Conservation (phyloP, 495 filamentous ascomycete species). For the Lasiosphaeriaceae sp. region DNA sequence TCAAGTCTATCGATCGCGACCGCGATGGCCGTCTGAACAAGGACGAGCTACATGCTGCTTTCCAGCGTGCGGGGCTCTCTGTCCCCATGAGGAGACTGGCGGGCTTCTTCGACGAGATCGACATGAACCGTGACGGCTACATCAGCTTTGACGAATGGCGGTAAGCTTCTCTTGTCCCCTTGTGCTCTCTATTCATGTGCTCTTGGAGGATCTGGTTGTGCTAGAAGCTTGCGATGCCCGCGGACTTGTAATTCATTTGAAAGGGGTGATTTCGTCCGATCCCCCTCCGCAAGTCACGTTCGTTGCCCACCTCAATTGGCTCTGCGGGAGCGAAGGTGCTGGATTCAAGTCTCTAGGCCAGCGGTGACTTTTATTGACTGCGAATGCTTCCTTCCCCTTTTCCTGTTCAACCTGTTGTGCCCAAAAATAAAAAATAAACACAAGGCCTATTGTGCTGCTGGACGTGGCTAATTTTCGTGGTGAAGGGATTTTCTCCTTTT, state of each 20-base stretch:
- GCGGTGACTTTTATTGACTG: background rate
- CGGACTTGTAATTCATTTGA: conserved; percentile 3
- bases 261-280: too few relatives aligned
- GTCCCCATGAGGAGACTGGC: conserved; percentile 75
- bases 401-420: too few relatives aligned
- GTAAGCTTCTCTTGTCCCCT: conserved; percentile 49
- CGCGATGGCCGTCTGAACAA: conserved; percentile 87
- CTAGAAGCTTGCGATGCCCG: background rate
- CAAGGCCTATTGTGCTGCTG: background rate
- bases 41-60: conserved; percentile 71
- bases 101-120: conserved; percentile 83
- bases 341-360: background rate
- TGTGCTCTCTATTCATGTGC: background rate
- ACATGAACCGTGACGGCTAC: conserved; percentile 80
- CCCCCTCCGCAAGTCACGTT: too few relatives aligned
- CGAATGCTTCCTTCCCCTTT: background rate
- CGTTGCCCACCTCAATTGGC: too few relatives aligned
- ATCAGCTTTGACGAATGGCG: conserved; percentile 96
- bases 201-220: too few relatives aligned
- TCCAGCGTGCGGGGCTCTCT: conserved; percentile 70
- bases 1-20: conserved; percentile 82
- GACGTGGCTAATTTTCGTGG: background rate
- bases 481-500: conserved; percentile 90
- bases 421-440: too few relatives aligned
- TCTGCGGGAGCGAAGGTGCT: too few relatives aligned